Percentiles rank a stretch among this genome's conserved stretches.
phyloP scores from a whole-genome alignment of 1,284 basidiomycete species.

The Malassezia furfur region DNA sequence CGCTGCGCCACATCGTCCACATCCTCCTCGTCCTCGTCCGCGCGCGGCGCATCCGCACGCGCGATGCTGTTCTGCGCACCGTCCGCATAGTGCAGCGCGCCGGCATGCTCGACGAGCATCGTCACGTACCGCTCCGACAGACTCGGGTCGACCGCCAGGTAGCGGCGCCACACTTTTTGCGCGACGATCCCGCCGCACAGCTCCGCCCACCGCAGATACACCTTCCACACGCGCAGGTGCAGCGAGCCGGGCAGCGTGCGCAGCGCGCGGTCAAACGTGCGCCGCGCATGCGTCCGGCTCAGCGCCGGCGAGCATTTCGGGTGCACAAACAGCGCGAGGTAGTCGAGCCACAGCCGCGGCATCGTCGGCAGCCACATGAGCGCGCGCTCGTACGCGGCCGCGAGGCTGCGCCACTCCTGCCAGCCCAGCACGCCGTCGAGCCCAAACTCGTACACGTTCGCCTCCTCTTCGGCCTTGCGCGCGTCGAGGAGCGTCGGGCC shows the following conservation, averaged over 20 bases:
- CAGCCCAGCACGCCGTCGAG: slow-evolving; percentile 80
- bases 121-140: slow-evolving; percentile 42
- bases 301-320: slow-evolving; percentile 75
- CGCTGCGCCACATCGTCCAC: slow-evolving; percentile 12
- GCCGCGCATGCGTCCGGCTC: slow-evolving; percentile 77
- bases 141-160: slow-evolving; percentile 57
- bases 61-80: slow-evolving; percentile 20
- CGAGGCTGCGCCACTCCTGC: slow-evolving; percentile 84
- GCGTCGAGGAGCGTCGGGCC: slow-evolving; percentile 39
- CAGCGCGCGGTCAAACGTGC: slow-evolving; percentile 87
- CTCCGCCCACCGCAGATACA: slow-evolving; percentile 92
- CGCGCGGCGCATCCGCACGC: slow-evolving; percentile 4
- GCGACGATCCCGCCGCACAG: slow-evolving; percentile 70
- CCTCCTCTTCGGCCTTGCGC: slow-evolving; percentile 58
- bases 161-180: slow-evolving; percentile 78
- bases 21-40: slow-evolving; percentile 21
- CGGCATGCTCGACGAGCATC: slow-evolving; percentile 30
- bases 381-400: slow-evolving; percentile 81
- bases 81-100: slow-evolving; percentile 21
- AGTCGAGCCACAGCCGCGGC: slow-evolving; percentile 87
- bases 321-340: slow-evolving; percentile 80
- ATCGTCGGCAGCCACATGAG: slow-evolving; percentile 89
- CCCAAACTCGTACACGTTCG: slow-evolving; percentile 66
- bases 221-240: slow-evolving; percentile 86
- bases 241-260: slow-evolving; percentile 86